Evolutionary conservation across 306 rosid species (phyloP).

Genomic region (Echinosophora koreensis): DNA sequence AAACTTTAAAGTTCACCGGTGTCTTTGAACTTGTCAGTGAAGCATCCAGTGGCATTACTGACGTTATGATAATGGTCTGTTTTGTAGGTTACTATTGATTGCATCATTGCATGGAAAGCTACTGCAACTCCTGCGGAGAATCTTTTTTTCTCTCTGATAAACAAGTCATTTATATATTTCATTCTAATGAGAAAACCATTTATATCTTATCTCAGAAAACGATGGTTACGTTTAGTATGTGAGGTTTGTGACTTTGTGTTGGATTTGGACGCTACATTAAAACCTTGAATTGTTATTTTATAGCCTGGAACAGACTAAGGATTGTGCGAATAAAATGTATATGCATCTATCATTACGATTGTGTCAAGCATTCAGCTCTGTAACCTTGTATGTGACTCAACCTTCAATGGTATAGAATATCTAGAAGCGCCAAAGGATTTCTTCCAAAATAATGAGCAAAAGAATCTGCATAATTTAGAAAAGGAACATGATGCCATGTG

Average conservation of each 20-base stretch:
- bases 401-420: too few relatives aligned
- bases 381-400: too few relatives aligned
- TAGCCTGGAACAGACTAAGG: not conserved
- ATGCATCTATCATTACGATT: not conserved
- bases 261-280: not conserved
- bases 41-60: not conserved
- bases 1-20: not conserved
- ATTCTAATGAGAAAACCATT: conserved; percentile 10
- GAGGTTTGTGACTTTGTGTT: not conserved
- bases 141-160: not conserved
- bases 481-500: too few relatives aligned
- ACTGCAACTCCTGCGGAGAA: not conserved
- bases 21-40: not conserved
- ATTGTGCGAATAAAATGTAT: not conserved
- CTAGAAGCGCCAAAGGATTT: too few relatives aligned
- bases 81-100: conserved; percentile 28
- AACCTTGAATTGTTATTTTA: not conserved
- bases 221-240: not conserved
- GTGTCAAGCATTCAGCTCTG: not conserved
- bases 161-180: not conserved
- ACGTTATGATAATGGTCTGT: conserved; percentile 2
- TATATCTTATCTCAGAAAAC: not conserved
- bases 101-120: conserved; percentile 11
- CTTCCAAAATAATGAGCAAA: too few relatives aligned
- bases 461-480: too few relatives aligned